A percentile compares a stretch with the other conserved stretches of the same genome.
These are phyloP conservation scores for Hygrophorus russula DNA, from an alignment of 768 basidiomycete species.

Conservation along the genomic window DNA sequence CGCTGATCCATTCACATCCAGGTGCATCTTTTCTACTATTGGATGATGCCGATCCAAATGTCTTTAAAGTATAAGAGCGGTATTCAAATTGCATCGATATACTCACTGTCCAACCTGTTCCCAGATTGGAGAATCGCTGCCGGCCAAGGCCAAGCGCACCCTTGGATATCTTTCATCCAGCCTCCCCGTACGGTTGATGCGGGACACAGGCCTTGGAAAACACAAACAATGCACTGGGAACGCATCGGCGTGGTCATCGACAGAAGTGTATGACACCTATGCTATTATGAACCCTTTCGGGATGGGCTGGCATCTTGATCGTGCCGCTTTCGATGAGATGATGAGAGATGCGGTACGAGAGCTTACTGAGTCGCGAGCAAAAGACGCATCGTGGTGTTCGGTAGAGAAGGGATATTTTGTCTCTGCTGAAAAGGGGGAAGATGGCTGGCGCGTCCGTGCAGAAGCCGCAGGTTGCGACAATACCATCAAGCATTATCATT, in stretches of 20 bases:
- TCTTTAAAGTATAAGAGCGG: constrained; percentile 27
- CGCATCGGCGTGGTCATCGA: constrained; percentile 20
- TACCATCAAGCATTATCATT: constrained; percentile 5
- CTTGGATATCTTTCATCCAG: constrained; percentile 11
- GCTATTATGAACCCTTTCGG: constrained; percentile 24
- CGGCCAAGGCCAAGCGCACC: constrained; percentile 15
- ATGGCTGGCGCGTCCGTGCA: no score
- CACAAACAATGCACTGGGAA: constrained; percentile 22
- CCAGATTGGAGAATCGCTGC: constrained; percentile 28
- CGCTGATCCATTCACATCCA: constrained; percentile 10
- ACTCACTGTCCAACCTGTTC: no score
- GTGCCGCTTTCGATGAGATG: constrained; percentile 21
- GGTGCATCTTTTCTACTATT: constrained; percentile 16
- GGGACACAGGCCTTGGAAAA: no score
- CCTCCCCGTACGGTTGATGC: constrained; percentile 10
- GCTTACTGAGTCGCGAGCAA: no score
- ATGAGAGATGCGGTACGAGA: constrained; percentile 15
- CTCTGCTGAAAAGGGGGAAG: no score
- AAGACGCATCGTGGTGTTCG: no score
- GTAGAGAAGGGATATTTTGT: no score
- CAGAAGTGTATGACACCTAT: constrained; percentile 17
- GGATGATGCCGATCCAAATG: constrained; percentile 18
- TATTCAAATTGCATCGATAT: no score
- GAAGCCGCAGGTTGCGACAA: constrained; percentile 7
- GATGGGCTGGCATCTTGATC: constrained; percentile 21